phyloP scores from a whole-genome alignment of 2,329 filamentous ascomycete genomes.

The Fusarium sp. region DNA sequence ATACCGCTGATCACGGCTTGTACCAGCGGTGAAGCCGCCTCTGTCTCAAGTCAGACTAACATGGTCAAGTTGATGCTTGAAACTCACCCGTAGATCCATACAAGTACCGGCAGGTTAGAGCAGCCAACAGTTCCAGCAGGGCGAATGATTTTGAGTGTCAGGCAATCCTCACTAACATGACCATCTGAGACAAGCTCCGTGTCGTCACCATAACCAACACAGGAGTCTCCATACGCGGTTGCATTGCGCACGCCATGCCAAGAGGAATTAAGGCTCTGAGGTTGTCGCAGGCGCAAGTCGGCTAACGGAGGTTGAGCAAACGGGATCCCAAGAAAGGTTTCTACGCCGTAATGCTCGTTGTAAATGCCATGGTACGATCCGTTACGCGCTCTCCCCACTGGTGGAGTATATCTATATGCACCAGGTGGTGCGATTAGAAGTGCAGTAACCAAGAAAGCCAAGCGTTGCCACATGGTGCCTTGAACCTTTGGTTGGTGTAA shows the following conservation, averaged over 20 bases:
- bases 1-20: not conserved
- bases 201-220: not conserved
- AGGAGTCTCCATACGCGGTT: not conserved
- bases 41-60: not conserved
- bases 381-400: not conserved
- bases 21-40: not conserved
- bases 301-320: not conserved
- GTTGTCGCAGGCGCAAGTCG: not conserved
- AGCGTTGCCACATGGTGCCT: not conserved
- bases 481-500: not conserved
- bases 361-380: not conserved
- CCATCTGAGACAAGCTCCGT: not conserved
- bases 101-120: not conserved
- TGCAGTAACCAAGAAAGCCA: not conserved
- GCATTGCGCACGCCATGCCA: not conserved
- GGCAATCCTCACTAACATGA: not conserved
- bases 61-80: not conserved
- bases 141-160: not conserved
- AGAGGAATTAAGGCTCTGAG: not conserved
- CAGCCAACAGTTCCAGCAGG: not conserved
- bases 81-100: not conserved
- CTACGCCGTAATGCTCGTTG: not conserved
- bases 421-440: not conserved
- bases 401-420: not conserved
- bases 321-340: not conserved